Evolutionary conservation across 371 early-diverging fungal species (phyloP).

Genomic region (Homolaphlyctis polyrhiza): DNA sequence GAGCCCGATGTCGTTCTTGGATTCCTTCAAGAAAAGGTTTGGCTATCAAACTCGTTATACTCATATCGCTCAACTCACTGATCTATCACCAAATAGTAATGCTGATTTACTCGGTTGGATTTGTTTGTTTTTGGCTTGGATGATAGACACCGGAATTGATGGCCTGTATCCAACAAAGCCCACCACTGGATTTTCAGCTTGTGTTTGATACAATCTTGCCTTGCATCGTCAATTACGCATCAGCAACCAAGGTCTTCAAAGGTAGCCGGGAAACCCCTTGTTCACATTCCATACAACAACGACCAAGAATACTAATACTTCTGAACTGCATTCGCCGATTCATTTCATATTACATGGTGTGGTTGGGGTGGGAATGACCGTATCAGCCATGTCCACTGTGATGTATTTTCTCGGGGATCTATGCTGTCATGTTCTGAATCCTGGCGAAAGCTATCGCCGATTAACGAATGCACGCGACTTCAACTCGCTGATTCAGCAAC

Average conservation of each 20-base stretch:
- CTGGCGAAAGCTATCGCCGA: slow-evolving; percentile 12
- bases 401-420: not conserved
- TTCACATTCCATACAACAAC: no score
- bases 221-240: slow-evolving; percentile 12
- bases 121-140: no score
- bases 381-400: not conserved
- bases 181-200: slow-evolving; percentile 18
- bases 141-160: slow-evolving; percentile 1
- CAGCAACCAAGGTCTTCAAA: slow-evolving; percentile 17
- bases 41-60: slow-evolving; percentile 6
- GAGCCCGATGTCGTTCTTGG: not conserved
- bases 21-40: slow-evolving; percentile 4
- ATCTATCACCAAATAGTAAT: slow-evolving; percentile 3
- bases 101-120: no score
- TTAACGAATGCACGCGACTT: slow-evolving; percentile 14
- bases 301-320: no score
- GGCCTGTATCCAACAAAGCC: slow-evolving; percentile 15
- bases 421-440: not conserved
- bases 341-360: no score
- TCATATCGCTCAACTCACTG: not conserved
- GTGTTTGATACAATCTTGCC: slow-evolving; percentile 21
- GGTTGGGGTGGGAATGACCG: no score
- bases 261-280: slow-evolving; percentile 4
- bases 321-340: no score
- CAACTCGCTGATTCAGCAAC: slow-evolving; percentile 9